Evolutionary conservation across 495 filamentous ascomycete species (phyloP).

Genomic region (Trichocladium uniseriatum): DNA sequence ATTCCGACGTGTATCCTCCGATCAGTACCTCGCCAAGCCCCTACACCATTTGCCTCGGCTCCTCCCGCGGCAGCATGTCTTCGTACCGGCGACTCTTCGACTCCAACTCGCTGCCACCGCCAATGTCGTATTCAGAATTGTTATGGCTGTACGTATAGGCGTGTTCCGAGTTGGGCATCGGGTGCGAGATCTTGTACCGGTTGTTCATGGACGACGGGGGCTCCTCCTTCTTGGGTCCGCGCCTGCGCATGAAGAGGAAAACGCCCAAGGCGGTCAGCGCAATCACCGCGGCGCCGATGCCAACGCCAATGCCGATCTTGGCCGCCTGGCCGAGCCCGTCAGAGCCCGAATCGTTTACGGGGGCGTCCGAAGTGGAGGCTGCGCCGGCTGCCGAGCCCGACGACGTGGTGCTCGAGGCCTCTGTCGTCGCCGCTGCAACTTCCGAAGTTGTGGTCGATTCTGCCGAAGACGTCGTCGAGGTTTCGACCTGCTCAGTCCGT

Average conservation of each 20-base stretch:
- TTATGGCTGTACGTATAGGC: conserved; percentile 25
- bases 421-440: conserved; percentile 4
- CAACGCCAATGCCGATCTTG: conserved; percentile 38
- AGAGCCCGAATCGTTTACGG: conserved; percentile 10
- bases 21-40: no score
- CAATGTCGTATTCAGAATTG: conserved; percentile 20
- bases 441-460: not conserved
- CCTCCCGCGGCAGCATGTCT: conserved; percentile 35
- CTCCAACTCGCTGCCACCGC: conserved; percentile 27
- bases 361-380: conserved; percentile 10
- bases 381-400: not conserved
- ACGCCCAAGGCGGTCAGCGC: conserved; percentile 21
- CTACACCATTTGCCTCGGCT: conserved; percentile 39
- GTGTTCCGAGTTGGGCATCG: conserved; percentile 30
- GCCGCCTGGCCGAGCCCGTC: conserved; percentile 25
- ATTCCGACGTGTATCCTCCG: no score
- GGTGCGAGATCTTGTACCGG: conserved; percentile 36
- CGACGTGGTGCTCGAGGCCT: conserved; percentile 4
- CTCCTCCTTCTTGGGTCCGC: conserved; percentile 13
- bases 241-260: conserved; percentile 26
- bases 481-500: not conserved
- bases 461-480: not conserved
- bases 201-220: not conserved
- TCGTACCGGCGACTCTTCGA: conserved; percentile 37
- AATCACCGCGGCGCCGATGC: conserved; percentile 26